These are phyloP conservation scores for Neofusicoccum laricinum DNA, from an alignment of 2,329 filamentous ascomycete species.

Conservation along the genomic window DNA sequence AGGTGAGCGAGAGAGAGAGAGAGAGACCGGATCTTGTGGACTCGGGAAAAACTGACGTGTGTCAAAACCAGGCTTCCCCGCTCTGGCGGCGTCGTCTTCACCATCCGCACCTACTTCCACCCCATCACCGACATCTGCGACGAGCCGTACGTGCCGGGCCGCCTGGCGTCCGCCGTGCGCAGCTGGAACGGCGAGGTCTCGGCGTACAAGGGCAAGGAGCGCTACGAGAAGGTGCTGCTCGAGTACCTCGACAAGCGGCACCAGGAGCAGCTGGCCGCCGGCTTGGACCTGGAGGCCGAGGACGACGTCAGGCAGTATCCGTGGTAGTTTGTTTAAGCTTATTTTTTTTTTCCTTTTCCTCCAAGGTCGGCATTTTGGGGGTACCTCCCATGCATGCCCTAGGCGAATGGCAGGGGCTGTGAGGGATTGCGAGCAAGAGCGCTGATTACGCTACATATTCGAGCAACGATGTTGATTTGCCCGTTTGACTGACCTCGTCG, in stretches of 20 bases:
- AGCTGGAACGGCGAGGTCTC: slow-evolving; percentile 80
- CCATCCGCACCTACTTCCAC: slow-evolving; percentile 76
- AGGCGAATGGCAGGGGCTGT: no score
- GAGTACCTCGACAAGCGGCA: slow-evolving; percentile 75
- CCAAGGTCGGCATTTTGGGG: background rate
- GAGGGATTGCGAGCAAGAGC: no score
- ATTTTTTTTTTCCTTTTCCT: background rate
- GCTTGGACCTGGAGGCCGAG: slow-evolving; percentile 61
- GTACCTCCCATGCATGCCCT: no score
- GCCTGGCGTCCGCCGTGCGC: slow-evolving; percentile 72
- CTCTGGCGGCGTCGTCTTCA: slow-evolving; percentile 60
- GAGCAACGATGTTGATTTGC: no score
- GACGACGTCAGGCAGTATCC: slow-evolving; percentile 63
- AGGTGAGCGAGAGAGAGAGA: no score
- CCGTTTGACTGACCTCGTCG: no score
- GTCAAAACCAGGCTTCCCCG: slow-evolving; percentile 36
- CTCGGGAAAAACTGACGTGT: slow-evolving; percentile 5
- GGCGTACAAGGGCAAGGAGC: slow-evolving; percentile 73
- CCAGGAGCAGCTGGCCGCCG: slow-evolving; percentile 66
- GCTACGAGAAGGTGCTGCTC: slow-evolving; percentile 69
- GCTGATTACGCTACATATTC: no score
- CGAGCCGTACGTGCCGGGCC: slow-evolving; percentile 74
- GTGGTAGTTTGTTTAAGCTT: slow-evolving; percentile 35
- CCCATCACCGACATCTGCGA: slow-evolving; percentile 64
- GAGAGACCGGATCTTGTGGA: no score